These are phyloP conservation scores for Lactarius tabidus DNA, from an alignment of 768 basidiomycete genomes.

Conservation along the genomic window DNA sequence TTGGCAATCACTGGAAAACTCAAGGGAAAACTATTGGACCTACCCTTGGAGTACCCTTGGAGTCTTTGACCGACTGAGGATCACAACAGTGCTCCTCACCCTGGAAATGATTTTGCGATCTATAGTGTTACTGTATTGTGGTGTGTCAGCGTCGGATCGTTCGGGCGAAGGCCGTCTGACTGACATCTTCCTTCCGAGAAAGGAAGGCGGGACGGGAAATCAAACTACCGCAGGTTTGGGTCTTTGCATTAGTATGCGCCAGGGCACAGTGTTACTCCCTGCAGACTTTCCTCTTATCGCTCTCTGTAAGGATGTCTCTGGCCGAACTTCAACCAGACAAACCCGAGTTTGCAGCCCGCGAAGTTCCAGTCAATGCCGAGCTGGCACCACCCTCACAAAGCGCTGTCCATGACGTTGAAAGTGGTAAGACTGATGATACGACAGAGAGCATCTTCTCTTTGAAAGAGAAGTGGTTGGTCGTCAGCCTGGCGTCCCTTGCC, in stretches of 20 bases:
- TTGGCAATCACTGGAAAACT: background rate
- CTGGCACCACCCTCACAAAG: background rate
- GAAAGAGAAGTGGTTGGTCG: slow-evolving; percentile 66
- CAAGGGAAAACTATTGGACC: no score
- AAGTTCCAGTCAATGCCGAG: background rate
- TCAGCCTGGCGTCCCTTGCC: slow-evolving; percentile 52
- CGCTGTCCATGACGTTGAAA: background rate
- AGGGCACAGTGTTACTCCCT: background rate
- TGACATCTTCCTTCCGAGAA: background rate
- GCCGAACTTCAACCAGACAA: background rate
- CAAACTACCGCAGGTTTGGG: no score
- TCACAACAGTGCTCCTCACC: no score
- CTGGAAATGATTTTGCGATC: background rate
- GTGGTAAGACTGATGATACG: slow-evolving; percentile 24
- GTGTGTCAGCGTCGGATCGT: background rate
- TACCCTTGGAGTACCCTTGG: no score
- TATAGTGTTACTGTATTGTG: background rate
- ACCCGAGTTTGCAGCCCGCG: background rate
- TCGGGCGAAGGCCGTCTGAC: no score
- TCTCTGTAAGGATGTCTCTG: background rate
- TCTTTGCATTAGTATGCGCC: background rate
- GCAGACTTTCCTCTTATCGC: background rate
- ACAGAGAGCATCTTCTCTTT: slow-evolving; percentile 45
- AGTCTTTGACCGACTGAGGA: no score
- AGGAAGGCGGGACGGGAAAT: no score